Percentiles rank a stretch among this genome's conserved stretches.
Evolutionary conservation across 495 filamentous ascomycete genomes (phyloP).

Genomic region (Lasiosphaeria ovina): DNA sequence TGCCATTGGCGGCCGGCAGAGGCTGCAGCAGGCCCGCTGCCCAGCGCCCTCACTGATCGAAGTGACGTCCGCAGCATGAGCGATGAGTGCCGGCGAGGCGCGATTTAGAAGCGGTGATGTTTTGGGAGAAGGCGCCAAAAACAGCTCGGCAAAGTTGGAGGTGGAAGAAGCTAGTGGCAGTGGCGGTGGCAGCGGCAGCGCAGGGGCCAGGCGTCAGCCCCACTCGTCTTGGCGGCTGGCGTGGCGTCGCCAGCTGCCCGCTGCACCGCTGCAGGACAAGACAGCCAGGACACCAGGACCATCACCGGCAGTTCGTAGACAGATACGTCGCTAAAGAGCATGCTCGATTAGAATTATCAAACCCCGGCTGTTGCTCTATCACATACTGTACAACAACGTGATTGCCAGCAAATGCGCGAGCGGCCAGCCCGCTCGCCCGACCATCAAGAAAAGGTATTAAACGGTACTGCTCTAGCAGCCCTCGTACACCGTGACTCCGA

Average conservation of each 20-base stretch:
- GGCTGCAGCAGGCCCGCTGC: slow-evolving; percentile 47
- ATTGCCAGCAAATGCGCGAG: not conserved
- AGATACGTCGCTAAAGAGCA: not conserved
- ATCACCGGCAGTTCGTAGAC: too few relatives aligned
- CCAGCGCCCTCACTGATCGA: slow-evolving; percentile 55
- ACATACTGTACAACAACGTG: slow-evolving; percentile 33
- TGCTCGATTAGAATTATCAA: slow-evolving; percentile 21
- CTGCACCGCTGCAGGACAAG: not conserved
- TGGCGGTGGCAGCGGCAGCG: too few relatives aligned
- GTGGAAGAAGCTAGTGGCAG: slow-evolving; percentile 2
- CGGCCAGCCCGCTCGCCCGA: slow-evolving; percentile 11
- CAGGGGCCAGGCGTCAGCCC: too few relatives aligned
- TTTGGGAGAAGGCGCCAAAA: slow-evolving; percentile 38
- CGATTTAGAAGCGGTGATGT: slow-evolving; percentile 31
- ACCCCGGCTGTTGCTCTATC: slow-evolving; percentile 38
- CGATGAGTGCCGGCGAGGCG: slow-evolving; percentile 50
- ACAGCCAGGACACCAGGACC: not conserved
- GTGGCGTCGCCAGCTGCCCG: slow-evolving; percentile 18
- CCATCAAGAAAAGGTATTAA: slow-evolving; percentile 34
- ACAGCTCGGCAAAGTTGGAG: slow-evolving; percentile 39
- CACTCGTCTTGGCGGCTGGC: too few relatives aligned
- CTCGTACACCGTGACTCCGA: slow-evolving; percentile 30
- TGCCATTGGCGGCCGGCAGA: slow-evolving; percentile 57
- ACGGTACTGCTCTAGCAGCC: slow-evolving; percentile 19
- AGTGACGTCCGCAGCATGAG: slow-evolving; percentile 69